Evolutionary conservation across 2,329 filamentous ascomycete genomes (phyloP).

Genomic region (Phialophora verrucosa): DNA sequence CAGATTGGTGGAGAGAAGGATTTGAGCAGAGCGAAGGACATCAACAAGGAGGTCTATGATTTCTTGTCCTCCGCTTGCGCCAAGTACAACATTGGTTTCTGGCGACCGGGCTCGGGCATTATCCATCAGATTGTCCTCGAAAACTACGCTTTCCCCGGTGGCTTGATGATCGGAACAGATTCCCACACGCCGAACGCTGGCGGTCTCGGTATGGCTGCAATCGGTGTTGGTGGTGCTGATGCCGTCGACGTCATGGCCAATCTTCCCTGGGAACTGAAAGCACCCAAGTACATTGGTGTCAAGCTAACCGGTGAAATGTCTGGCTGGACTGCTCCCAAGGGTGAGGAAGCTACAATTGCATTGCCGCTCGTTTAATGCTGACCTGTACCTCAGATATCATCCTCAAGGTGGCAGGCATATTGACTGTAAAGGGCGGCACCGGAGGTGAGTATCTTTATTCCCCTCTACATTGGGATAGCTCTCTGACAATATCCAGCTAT

Average conservation of each 20-base stretch:
- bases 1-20: constrained; percentile 93
- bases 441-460: constrained; percentile 53
- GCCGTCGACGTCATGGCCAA: constrained; percentile 98
- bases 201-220: constrained; percentile 83
- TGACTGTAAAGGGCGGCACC: constrained; percentile 97
- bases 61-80: constrained; percentile 92
- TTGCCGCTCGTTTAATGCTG: constrained; percentile 16
- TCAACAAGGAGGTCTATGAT: constrained; percentile 99
- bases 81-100: constrained; percentile 99
- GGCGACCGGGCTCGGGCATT: constrained; percentile 97
- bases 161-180: constrained; percentile 95
- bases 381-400: constrained; percentile 74
- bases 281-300: constrained; percentile 94
- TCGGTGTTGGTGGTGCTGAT: constrained; percentile 93
- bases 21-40: constrained; percentile 84
- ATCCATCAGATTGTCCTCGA: constrained; percentile 99
- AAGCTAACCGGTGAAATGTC: constrained; percentile 87
- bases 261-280: constrained; percentile 97
- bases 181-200: constrained; percentile 97
- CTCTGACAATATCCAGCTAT: constrained; percentile 62
- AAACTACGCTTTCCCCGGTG: constrained; percentile 99
- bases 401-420: constrained; percentile 92
- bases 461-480: not conserved
- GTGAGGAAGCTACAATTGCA: constrained; percentile 55
- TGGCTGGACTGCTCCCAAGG: constrained; percentile 93